Base-by-base conservation (phyloP, 106 monocot genomes). In the Amphibolis antarctica region DNA sequence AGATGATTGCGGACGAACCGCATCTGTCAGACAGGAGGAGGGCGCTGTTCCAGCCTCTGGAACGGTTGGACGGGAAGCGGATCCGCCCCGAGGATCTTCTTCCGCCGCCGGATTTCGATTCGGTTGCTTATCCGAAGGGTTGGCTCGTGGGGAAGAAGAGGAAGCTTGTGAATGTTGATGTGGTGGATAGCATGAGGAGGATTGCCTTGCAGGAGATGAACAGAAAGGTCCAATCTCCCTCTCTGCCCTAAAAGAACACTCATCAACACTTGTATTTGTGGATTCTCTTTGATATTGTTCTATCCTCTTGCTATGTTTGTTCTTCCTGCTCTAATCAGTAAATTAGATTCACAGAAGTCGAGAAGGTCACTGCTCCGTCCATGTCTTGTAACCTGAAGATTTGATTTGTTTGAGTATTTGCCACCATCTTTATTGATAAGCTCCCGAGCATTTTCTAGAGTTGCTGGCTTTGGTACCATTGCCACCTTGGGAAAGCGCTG, bases 141-240 rank as follows among this genome's bases (percentile, higher is more conserved):
- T 86, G 89, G 96, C 42, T 96, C 48, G 82, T 84, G 14, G 96
- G 96, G 30, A 90, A 96, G 82, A 90, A 86, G 66, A 53, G 84
- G 53, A 93, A 93, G 82, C 90, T 96, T 17, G 89, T 96, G 13
- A 90, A 96, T 55, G 90, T 96, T 0, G 89, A 96, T 64, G 96
- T 96, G 0, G 96, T 96, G 23, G 90, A 96, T 69, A 96, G 86
- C 84, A 96, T 96, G 96, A 42, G 96, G 46, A 71, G 80, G 50
- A 82, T 86, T 20, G 90, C 89, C 9, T 69, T 96, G 42, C 96
- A 86, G 45, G 96, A 96, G 66, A 96, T 96, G 86, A 96, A 96
- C 65, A 77, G 96, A 81, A 96, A 96, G 96, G 96, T 96, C 4
- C 50, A 66, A n/a, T n/a, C 12, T 7, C 43, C 55, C 30, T 12